A percentile compares a stretch with the other conserved stretches of the same genome.
These are phyloP conservation scores for Deinandra increscens DNA, from an alignment of 129 eudicot genomes.

Conservation along the genomic window DNA sequence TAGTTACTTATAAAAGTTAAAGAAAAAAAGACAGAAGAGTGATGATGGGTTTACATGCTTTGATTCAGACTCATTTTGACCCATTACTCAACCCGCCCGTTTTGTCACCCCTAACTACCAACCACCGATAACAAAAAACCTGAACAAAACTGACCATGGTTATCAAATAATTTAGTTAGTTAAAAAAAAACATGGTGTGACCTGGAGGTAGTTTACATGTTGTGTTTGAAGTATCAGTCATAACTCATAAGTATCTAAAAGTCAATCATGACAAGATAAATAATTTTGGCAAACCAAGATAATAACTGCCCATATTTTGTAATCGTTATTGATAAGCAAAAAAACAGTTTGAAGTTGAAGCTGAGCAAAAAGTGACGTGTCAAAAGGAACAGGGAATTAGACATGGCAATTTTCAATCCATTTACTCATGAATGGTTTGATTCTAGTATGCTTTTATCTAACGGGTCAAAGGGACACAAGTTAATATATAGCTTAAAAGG, in stretches of 20 bases:
- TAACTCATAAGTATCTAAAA: background rate
- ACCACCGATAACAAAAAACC: background rate
- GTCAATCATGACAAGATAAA: background rate
- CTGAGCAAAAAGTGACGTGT: background rate
- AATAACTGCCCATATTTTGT: background rate
- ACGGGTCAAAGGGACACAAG: background rate
- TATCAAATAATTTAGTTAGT: background rate
- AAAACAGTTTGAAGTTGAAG: background rate
- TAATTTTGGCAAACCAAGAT: background rate
- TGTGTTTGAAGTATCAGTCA: too few relatives aligned
- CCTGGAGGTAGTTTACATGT: background rate
- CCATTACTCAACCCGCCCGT: background rate
- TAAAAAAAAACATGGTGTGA: background rate
- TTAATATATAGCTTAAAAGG: background rate
- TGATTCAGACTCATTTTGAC: background rate
- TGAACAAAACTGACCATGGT: background rate
- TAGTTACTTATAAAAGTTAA: background rate
- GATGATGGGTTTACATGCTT: background rate
- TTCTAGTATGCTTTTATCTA: background rate
- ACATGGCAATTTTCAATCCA: background rate
- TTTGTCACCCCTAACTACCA: background rate
- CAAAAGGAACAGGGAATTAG: background rate
- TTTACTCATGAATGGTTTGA: background rate
- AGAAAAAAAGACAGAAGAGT: background rate
- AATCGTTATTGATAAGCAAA: background rate